phyloP scores from a whole-genome alignment of 1,284 basidiomycete species.

The Rhodotorula sp. region DNA sequence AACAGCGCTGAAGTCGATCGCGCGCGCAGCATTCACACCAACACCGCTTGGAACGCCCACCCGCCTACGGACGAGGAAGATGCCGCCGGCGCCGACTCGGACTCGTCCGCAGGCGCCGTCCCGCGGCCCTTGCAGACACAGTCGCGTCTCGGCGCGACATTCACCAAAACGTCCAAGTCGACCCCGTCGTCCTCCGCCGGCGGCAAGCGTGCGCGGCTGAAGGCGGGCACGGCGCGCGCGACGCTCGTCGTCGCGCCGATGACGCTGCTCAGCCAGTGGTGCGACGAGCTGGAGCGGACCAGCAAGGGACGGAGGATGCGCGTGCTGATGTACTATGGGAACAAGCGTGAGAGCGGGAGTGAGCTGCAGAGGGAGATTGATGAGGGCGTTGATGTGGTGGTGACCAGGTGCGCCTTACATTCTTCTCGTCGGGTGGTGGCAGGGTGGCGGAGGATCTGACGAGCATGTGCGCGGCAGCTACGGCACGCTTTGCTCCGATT shows the following conservation, averaged over 20 bases:
- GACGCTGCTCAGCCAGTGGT: constrained; percentile 87
- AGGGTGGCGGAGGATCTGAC: background rate
- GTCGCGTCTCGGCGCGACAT: constrained; percentile 7
- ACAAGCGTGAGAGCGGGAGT: constrained; percentile 65
- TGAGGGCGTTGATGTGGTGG: constrained; percentile 67
- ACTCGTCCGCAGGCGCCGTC: background rate
- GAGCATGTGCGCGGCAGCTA: constrained; percentile 19
- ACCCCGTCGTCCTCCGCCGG: constrained; percentile 13
- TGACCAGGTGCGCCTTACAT: constrained; percentile 81
- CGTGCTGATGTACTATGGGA: constrained; percentile 81
- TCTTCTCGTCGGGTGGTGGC: background rate
- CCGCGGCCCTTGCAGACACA: background rate
- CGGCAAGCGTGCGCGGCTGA: constrained; percentile 34
- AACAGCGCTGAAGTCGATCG: background rate
- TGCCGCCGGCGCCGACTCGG: constrained; percentile 25
- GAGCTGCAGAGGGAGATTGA: constrained; percentile 64
- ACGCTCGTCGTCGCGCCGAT: constrained; percentile 94
- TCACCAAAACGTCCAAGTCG: constrained; percentile 6
- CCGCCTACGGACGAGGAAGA: constrained; percentile 35
- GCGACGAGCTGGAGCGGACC: constrained; percentile 72
- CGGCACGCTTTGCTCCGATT: constrained; percentile 37
- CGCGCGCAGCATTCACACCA: constrained; percentile 31
- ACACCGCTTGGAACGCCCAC: constrained; percentile 21
- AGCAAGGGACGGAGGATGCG: constrained; percentile 64
- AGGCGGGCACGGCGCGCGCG: constrained; percentile 55